phyloP scores from a whole-genome alignment of 1,284 basidiomycete species.

The Leccinum fallax region DNA sequence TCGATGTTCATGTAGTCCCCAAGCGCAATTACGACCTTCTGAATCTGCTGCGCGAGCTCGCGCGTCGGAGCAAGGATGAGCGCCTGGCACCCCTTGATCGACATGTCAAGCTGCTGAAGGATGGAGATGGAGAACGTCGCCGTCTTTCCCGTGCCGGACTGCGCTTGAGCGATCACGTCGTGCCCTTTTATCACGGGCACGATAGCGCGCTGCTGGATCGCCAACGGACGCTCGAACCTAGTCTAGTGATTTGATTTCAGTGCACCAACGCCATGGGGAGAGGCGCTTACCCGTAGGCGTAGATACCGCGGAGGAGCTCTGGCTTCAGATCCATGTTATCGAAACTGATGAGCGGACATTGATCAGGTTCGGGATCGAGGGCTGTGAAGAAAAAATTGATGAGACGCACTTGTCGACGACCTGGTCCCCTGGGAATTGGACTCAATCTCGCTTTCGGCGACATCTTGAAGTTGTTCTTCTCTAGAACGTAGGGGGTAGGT shows the following conservation, averaged over 20 bases:
- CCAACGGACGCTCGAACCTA: slow-evolving; percentile 97
- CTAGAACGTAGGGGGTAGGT: slow-evolving; percentile 35
- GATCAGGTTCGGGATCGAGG: slow-evolving; percentile 6
- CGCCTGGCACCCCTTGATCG: slow-evolving; percentile 92
- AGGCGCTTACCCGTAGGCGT: slow-evolving; percentile 87
- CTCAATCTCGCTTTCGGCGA: slow-evolving; percentile 87
- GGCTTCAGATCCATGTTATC: slow-evolving; percentile 95
- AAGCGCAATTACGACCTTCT: slow-evolving; percentile 93
- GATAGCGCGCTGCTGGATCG: slow-evolving; percentile 98
- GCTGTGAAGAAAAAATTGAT: background rate
- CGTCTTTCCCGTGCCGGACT: slow-evolving; percentile 99
- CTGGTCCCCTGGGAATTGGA: slow-evolving; percentile 92
- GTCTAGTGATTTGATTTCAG: background rate
- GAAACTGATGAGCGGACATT: slow-evolving; percentile 58
- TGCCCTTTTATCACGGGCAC: slow-evolving; percentile 94
- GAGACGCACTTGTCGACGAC: slow-evolving; percentile 82
- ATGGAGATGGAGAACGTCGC: slow-evolving; percentile 96
- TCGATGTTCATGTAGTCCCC: slow-evolving; percentile 99
- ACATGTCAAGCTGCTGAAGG: slow-evolving; percentile 93
- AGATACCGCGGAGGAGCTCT: slow-evolving; percentile 95
- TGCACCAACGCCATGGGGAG: background rate
- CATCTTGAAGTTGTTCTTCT: slow-evolving; percentile 78
- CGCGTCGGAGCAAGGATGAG: slow-evolving; percentile 95
- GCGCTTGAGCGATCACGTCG: slow-evolving; percentile 97
- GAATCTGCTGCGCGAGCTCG: slow-evolving; percentile 96